Evolutionary conservation across 306 rosid genomes (phyloP), one percentile per base, ranked within the genome.

Genomic region (Lathyrus oleraceus): DNA sequence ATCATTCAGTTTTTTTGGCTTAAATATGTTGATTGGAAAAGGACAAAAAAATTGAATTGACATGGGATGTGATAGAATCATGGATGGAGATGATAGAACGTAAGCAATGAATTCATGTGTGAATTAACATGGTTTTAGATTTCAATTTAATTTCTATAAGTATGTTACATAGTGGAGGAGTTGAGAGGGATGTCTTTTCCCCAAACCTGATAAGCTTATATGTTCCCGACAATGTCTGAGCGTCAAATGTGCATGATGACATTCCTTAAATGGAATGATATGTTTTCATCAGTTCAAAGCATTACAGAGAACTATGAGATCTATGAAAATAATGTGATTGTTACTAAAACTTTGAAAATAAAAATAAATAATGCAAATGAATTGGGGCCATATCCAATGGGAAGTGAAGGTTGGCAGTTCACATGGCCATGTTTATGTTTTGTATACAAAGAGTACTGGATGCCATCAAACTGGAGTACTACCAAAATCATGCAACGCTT

Each of bases 201-300:
- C 47, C 81, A 80, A 82, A 81, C 44, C 58, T 81, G 83, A 79
- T 63, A 67, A 84, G 39, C 61, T 87, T 86, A 95, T 87, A 89
- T 89, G 96, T 92, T 92, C 96, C 96, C 89, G 92, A 89, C 92
- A 92, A 40, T 66, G 87, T 83, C 79, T 78, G 85, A 83, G 83
- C 67, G 81, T 75, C 83, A 85, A 89, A 84, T 79, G 72, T 81
- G 61, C 63, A 89, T 92, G 87, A 89, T 91, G 91, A 81, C 69
- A 7, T 81, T 84, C 94, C 85, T 70, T 78, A 78, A 77, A 69
- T 66, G 83, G 90, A 84, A 82, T 64, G 67, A 77, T 71, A 77
- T 71, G 81, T 83, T 74, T 75, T 68, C 65, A 72, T 76, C 84
- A 75, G 65, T 78, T 74, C 79, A 61, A 68, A 65, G 74, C 57